phyloP scores from a whole-genome alignment of 2,329 filamentous ascomycete genomes.

The Aspergillus transmontanensis region DNA sequence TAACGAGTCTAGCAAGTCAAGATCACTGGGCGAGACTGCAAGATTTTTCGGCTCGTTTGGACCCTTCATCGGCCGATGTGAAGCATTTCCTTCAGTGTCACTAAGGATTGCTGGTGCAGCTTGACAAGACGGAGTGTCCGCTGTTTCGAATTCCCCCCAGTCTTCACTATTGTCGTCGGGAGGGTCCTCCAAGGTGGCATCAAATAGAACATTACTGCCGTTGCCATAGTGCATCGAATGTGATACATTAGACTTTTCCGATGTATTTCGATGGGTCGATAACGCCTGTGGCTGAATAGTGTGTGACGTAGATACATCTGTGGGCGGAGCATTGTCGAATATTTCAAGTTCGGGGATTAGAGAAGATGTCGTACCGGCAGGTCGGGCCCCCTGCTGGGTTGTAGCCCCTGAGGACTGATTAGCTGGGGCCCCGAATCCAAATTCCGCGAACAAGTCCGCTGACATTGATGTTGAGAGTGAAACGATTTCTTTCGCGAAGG shows the following conservation, averaged over 20 bases:
- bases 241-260: conserved; percentile 14
- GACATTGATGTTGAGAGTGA: conserved; percentile 45
- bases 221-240: conserved; percentile 27
- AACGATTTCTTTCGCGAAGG: neutral
- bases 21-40: conserved; percentile 10
- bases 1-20: conserved; percentile 33
- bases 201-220: conserved; percentile 63
- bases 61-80: neutral
- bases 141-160: conserved; percentile 50
- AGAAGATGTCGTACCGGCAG: conserved; percentile 16
- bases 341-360: conserved; percentile 27
- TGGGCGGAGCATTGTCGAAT: conserved; percentile 21
- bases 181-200: conserved; percentile 49
- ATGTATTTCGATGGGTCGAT: conserved; percentile 14
- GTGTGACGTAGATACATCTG: neutral
- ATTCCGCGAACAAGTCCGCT: conserved; percentile 57
- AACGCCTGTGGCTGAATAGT: conserved; percentile 1
- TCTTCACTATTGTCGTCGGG: conserved; percentile 40
- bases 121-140: conserved; percentile 26
- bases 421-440: conserved; percentile 36
- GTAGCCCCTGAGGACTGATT: conserved; percentile 17
- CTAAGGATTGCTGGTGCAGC: neutral
- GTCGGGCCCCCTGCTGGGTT: conserved; percentile 11
- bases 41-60: neutral
- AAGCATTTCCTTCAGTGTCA: neutral